Conservation (phyloP, 495 filamentous ascomycete genomes). For the Penicillium herquei region DNA sequence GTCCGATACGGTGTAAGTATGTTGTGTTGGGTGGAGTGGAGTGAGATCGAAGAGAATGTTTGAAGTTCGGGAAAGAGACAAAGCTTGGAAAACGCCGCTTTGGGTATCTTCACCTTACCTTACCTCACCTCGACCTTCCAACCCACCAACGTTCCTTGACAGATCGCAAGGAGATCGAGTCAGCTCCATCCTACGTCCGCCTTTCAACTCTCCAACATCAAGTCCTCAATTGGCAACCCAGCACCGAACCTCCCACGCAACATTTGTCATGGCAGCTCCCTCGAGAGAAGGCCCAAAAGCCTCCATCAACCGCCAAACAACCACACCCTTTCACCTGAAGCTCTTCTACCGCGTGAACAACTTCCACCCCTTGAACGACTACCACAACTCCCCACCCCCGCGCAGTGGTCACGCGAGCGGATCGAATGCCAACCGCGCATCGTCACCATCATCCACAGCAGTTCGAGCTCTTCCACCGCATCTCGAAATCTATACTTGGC, state of each 20-base stretch:
- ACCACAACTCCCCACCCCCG: slow-evolving; percentile 18
- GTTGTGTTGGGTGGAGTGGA: neutral
- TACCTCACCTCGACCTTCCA: neutral
- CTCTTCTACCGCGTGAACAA: slow-evolving; percentile 77
- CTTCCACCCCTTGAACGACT: slow-evolving; percentile 60
- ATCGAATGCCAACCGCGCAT: slow-evolving; percentile 35
- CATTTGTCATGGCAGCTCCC: slow-evolving; percentile 25
- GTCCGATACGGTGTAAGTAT: neutral
- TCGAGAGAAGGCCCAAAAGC: slow-evolving; percentile 28
- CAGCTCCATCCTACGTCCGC: neutral
- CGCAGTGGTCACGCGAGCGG: slow-evolving; percentile 31
- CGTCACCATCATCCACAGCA: slow-evolving; percentile 32
- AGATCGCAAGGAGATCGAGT: neutral
- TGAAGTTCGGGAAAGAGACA: neutral
- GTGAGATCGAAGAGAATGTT: neutral
- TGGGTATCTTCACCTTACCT: neutral
- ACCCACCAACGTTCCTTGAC: neutral
- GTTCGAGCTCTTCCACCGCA: slow-evolving; percentile 57
- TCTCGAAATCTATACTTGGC: slow-evolving; percentile 87
- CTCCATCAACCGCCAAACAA: slow-evolving; percentile 64
- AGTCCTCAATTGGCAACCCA: neutral
- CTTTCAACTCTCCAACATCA: neutral
- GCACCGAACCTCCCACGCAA: neutral
- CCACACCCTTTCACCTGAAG: slow-evolving; percentile 84
- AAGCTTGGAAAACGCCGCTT: neutral